Conservation (phyloP, 345 rosid genomes). For the Lumnitzera racemosa region DNA sequence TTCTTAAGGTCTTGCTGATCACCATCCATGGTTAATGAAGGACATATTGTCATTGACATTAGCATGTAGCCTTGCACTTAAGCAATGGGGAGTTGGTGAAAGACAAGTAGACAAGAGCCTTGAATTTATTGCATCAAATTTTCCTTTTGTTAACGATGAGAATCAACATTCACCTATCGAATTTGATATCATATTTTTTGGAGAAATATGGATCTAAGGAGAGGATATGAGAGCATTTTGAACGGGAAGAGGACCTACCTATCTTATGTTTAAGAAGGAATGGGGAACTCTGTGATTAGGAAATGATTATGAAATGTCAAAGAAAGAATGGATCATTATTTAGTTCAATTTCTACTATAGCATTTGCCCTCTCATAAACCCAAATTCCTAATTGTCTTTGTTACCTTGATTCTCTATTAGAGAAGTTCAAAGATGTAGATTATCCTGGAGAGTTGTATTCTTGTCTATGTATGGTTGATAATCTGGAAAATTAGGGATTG, state of each 20-base stretch:
- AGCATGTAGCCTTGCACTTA: slow-evolving; percentile 68
- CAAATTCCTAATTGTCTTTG: slow-evolving; percentile 47
- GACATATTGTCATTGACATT: slow-evolving; percentile 67
- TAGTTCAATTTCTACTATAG: slow-evolving; percentile 84
- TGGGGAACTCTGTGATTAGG: slow-evolving; percentile 49
- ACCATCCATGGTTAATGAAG: slow-evolving; percentile 38
- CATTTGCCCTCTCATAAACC: slow-evolving; percentile 52
- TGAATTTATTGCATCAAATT: slow-evolving; percentile 51
- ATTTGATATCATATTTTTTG: slow-evolving; percentile 72
- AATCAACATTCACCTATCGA: slow-evolving; percentile 53
- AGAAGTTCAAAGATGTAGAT: slow-evolving; percentile 68
- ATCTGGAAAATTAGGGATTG: slow-evolving; percentile 67
- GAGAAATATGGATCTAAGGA: slow-evolving; percentile 47
- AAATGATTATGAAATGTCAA: slow-evolving; percentile 54
- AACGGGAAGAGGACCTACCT: slow-evolving; percentile 54
- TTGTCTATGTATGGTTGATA: slow-evolving; percentile 53
- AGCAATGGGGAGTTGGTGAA: slow-evolving; percentile 70
- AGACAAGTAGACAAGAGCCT: slow-evolving; percentile 60
- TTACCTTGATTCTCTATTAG: slow-evolving; percentile 46
- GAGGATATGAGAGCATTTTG: slow-evolving; percentile 18
- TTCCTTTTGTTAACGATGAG: slow-evolving; percentile 47
- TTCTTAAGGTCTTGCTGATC: slow-evolving; percentile 62
- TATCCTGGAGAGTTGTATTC: slow-evolving; percentile 50
- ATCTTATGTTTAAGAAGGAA: slow-evolving; percentile 67
- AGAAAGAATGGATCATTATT: slow-evolving; percentile 69